Conservation (phyloP, 257 asterid species). For the Solanum gracilifrons region DNA sequence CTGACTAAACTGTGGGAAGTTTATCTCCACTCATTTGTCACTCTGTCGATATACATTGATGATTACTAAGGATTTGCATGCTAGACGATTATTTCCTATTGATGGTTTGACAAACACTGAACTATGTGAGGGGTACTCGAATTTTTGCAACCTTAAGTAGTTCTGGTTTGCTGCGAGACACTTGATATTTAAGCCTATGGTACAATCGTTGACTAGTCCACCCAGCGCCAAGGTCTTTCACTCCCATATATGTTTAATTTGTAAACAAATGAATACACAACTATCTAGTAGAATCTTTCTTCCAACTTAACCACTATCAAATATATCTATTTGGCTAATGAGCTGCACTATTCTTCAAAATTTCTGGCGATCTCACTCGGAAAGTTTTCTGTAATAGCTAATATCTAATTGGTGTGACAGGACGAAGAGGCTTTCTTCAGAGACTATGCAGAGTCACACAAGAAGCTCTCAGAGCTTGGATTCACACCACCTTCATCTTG, state of each 20-base stretch:
- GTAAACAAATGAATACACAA: neutral
- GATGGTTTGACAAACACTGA: neutral
- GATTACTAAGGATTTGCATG: neutral
- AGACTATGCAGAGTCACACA: slow-evolving; percentile 79
- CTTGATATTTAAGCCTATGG: neutral
- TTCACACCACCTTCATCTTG: slow-evolving; percentile 31
- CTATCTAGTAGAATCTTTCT: neutral
- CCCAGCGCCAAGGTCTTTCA: neutral
- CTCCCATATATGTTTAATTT: neutral
- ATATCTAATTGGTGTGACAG: slow-evolving; percentile 12
- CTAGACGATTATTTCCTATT: neutral
- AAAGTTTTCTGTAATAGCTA: neutral
- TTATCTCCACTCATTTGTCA: neutral
- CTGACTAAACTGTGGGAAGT: neutral
- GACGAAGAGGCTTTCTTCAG: slow-evolving; percentile 82
- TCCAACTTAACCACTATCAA: neutral
- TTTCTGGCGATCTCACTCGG: neutral
- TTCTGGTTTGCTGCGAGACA: neutral
- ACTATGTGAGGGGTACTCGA: neutral
- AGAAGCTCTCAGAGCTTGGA: slow-evolving; percentile 85
- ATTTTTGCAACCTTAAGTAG: neutral
- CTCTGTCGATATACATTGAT: neutral
- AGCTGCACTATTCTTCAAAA: neutral
- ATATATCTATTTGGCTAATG: neutral
- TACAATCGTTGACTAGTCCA: neutral